phyloP scores from a whole-genome alignment of 2,329 filamentous ascomycete species.

The Ophiocordyceps polyrhachis-furcata region DNA sequence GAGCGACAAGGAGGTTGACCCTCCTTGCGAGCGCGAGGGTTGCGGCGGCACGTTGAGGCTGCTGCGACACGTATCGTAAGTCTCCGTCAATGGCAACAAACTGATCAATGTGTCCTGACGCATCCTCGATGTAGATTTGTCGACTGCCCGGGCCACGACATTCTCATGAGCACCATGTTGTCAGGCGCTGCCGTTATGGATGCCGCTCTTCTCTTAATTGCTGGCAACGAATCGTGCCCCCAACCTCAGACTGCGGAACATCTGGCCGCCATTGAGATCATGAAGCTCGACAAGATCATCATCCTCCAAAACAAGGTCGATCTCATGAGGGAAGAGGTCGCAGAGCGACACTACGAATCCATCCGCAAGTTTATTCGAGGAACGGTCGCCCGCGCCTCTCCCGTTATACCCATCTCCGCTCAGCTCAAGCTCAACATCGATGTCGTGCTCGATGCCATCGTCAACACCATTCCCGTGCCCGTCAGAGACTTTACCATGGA shows the following conservation, averaged over 20 bases:
- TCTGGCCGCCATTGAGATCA: conserved; percentile 97
- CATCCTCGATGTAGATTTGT: conserved; percentile 49
- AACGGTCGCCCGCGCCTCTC: conserved; percentile 85
- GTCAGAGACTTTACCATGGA: conserved; percentile 77
- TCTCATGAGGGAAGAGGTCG: conserved; percentile 89
- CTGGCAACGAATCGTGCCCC: conserved; percentile 94
- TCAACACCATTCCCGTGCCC: conserved; percentile 87
- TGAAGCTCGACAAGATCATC: conserved; percentile 99
- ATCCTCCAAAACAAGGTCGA: conserved; percentile 99
- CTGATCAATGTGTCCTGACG: neutral
- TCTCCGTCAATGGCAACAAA: conserved; percentile 7
- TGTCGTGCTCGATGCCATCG: conserved; percentile 88
- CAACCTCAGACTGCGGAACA: conserved; percentile 98
- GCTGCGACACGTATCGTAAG: conserved; percentile 81
- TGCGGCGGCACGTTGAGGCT: conserved; percentile 77
- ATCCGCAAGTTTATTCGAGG: conserved; percentile 98
- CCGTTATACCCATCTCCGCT: conserved; percentile 90
- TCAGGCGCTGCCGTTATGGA: conserved; percentile 99
- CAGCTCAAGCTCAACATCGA: conserved; percentile 99
- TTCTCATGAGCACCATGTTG: conserved; percentile 99
- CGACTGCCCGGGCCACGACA: conserved; percentile 98
- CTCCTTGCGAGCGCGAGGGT: conserved; percentile 83
- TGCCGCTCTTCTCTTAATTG: conserved; percentile 85
- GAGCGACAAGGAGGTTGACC: conserved; percentile 97
- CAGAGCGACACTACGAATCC: conserved; percentile 84